Evolutionary conservation across 225 moss, liverwort and hornwort genomes (phyloP), one percentile per base, ranked within the genome.

Genomic region (Pseudoscleropodium purum): DNA sequence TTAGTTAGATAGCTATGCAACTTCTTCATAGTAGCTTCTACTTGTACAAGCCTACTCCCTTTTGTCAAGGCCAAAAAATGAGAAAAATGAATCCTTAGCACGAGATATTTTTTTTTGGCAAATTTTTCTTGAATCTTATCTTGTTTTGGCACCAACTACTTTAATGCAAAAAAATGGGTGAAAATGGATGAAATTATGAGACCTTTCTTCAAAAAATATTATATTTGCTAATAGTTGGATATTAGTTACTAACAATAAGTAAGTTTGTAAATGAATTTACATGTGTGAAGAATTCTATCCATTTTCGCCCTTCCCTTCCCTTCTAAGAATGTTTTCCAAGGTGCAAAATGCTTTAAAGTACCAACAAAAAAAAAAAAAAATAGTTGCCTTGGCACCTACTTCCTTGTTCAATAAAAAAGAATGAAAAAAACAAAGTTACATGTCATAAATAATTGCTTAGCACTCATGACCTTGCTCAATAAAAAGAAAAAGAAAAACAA

Each of bases 131-230:
- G 1, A 69, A 69, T n/a, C 13, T 69, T 24, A 67, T 69, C 7
- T n/a, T 2, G 0, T 23, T 39, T 69, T 69, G 2, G 7, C 23
- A 69, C 1, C 0, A 0, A 72, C 4, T 13, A 11, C 4, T n/a
- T 24, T 39, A 23, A 39, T 2, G 5, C 10, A 24, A 10, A 73
- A 26, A 74, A 45, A 17, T 45, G 45, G 10, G 1, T 30, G 30
- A 30, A 75, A 47, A 30, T 7, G 15, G 75, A 75, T 75, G 30
- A 45, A 45, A 75, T 30, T 11, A 11, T 2, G 6, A 29, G 3
- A 74, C 45, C 10, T 6, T 45, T 45, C 17, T 45, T 43, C 10
- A 9, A 17, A 41, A 14, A 43, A 3, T 5, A 73, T 27, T 9
- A 73, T 4, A 6, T 73, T 27, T 73, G 16, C 2, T 45, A 45